Percentiles rank a stretch among this genome's conserved stretches.
Evolutionary conservation across 1,284 basidiomycete species (phyloP).

Genomic region (Bjerkandera adusta): DNA sequence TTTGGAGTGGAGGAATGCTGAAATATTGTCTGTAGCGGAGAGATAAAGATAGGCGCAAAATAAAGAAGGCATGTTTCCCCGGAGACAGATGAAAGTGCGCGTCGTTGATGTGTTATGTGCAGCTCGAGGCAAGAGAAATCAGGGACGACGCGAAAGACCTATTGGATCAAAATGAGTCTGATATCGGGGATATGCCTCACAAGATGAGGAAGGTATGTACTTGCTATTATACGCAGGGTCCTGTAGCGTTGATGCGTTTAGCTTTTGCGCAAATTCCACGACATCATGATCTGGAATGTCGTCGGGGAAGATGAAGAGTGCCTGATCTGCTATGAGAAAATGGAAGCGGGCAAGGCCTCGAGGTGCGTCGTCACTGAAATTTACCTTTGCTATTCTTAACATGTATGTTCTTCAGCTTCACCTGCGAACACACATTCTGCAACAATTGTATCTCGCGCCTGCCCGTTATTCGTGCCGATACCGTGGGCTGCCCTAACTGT

Average conservation of each 20-base stretch:
- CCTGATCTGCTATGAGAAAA: constrained; percentile 38
- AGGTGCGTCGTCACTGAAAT: constrained; percentile 23
- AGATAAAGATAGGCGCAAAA: constrained; percentile 29
- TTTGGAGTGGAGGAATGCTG: not conserved
- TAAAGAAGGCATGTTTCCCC: constrained; percentile 24
- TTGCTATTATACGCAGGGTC: not conserved
- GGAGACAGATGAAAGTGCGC: too few species aligned
- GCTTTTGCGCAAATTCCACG: constrained; percentile 42
- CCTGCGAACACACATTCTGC: constrained; percentile 45
- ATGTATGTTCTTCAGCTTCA: constrained; percentile 28
- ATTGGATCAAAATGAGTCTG: constrained; percentile 26
- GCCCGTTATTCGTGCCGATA: constrained; percentile 22
- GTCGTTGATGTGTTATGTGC: not conserved
- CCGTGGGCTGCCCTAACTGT: constrained; percentile 41
- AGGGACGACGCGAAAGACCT: constrained; percentile 39
- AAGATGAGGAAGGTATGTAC: constrained; percentile 41
- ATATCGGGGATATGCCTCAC: constrained; percentile 31
- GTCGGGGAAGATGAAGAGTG: constrained; percentile 45
- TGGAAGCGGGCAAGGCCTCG: constrained; percentile 34
- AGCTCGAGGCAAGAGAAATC: constrained; percentile 38
- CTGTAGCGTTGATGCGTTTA: constrained; percentile 18
- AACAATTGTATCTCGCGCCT: constrained; percentile 34
- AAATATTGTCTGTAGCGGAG: constrained; percentile 16
- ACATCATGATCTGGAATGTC: constrained; percentile 38
- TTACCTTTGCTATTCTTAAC: not conserved